These are phyloP conservation scores for Hymenoscyphus scutula DNA, from an alignment of 2,329 filamentous ascomycete genomes.

Conservation along the genomic window DNA sequence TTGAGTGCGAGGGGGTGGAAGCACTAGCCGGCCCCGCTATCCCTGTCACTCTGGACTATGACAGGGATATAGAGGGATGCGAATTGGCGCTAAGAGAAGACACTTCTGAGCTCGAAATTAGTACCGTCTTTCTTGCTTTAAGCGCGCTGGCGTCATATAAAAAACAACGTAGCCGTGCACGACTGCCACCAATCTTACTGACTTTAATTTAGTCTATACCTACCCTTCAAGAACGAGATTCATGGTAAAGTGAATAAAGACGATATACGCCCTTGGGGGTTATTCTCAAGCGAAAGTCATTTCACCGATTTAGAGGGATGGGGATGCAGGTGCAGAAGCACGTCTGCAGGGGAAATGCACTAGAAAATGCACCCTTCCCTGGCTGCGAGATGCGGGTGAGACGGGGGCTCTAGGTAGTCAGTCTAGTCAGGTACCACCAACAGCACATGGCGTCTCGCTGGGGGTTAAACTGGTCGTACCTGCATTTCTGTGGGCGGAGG, in stretches of 20 bases:
- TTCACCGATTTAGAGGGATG: neutral
- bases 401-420: neutral
- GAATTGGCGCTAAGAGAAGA: neutral
- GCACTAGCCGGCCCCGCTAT: neutral
- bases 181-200: too few relatives aligned
- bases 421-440: conserved; percentile 2
- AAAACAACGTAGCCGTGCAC: too few relatives aligned
- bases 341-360: neutral
- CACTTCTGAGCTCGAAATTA: too few relatives aligned
- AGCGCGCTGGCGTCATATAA: too few relatives aligned
- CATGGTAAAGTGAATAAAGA: too few relatives aligned
- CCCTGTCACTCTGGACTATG: neutral
- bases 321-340: neutral
- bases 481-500: neutral
- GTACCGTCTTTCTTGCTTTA: too few relatives aligned
- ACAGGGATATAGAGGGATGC: neutral
- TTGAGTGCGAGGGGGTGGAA: neutral
- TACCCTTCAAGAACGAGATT: too few relatives aligned
- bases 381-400: neutral
- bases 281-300: too few relatives aligned
- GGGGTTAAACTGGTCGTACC: neutral
- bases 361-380: neutral
- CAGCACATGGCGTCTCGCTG: conserved; percentile 7
- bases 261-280: too few relatives aligned
- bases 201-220: too few relatives aligned